Base-by-base conservation (phyloP, 805 yeast genomes). In the Danielozyma ontarioensis region DNA sequence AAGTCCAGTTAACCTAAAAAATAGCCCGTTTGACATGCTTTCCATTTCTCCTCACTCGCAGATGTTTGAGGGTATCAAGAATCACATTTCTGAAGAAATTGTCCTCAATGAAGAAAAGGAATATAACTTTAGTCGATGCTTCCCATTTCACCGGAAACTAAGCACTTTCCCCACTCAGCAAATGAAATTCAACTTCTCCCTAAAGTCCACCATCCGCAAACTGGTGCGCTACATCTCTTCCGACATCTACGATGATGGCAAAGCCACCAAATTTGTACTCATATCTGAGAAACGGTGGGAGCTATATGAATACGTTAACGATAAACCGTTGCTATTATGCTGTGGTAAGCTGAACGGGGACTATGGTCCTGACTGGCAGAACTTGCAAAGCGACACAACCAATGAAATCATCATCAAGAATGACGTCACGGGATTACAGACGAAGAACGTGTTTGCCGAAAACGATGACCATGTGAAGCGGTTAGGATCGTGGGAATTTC, bases 111-210 rank as follows among this genome's bases (percentile, higher is more conserved):
- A 63, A 39, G 51, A 53, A 17, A 77, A 79, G 41, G 95, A 85
- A 50, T 68, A 72, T 34, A 68, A 78, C 33, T 86, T 80, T 53
- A 78, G 80, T 4, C 82, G 79, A 46, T 85, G 90, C 46, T 88
- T 86, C 57, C 97, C 97, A 0, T 75, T 78, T 35, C 84, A 82
- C 51, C 69, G 95, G 38, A 80, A 55, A 61, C 76, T 32, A 62
- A 70, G 59, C 40, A 71, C 44, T 61, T 73, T 50, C 65, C 78
- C 42, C 61, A 78, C 57, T 55, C 87, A 33, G 69, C 83, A 38
- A 68, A 77, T 28, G 69, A 62, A 55, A 37, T 43, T 56, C 26
- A 41, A 45, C 33, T 32, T 53, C 37, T 39, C 55, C 34, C 36
- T 50, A n/a, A 41, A 50, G 10, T 35, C 50, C 6, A 45, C 35